A percentile compares a stretch with the other conserved stretches of the same genome.
Evolutionary conservation across 768 basidiomycete species (phyloP).

Genomic region (Suillus occidentalis): DNA sequence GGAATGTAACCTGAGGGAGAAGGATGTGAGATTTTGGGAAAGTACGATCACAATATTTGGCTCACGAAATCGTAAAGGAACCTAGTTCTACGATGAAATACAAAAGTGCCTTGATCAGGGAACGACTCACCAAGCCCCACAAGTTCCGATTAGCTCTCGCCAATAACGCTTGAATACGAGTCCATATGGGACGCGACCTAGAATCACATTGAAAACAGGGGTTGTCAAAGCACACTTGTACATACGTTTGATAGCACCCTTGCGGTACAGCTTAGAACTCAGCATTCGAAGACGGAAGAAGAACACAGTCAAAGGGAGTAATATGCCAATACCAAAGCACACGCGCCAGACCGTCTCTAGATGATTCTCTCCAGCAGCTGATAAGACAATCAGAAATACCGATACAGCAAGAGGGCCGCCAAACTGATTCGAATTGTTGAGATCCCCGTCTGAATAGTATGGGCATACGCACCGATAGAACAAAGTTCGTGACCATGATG

Average conservation of each 20-base stretch:
- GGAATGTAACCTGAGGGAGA: slow-evolving; percentile 58
- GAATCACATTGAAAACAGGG: slow-evolving; percentile 5
- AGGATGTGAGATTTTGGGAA: slow-evolving; percentile 4
- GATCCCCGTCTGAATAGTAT: background rate
- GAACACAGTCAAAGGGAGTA: slow-evolving; percentile 66
- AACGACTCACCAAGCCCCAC: slow-evolving; percentile 60
- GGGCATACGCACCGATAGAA: slow-evolving; percentile 49
- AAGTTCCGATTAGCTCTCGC: slow-evolving; percentile 67
- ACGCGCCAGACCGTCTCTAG: slow-evolving; percentile 68
- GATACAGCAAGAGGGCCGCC: slow-evolving; percentile 67
- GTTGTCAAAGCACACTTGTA: background rate
- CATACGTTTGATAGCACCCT: slow-evolving; percentile 63
- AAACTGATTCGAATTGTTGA: slow-evolving; percentile 39
- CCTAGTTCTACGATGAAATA: slow-evolving; percentile 35
- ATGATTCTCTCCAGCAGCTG: slow-evolving; percentile 62
- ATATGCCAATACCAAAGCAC: slow-evolving; percentile 62
- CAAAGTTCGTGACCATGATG: slow-evolving; percentile 76
- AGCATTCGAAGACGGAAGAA: slow-evolving; percentile 74
- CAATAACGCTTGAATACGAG: slow-evolving; percentile 66
- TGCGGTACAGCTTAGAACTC: slow-evolving; percentile 60
- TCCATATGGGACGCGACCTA: slow-evolving; percentile 59
- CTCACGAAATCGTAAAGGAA: slow-evolving; percentile 69
- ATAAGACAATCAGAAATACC: slow-evolving; percentile 67
- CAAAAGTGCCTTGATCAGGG: background rate
- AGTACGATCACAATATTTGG: background rate